A percentile compares a stretch with the other conserved stretches of the same genome.
These are phyloP conservation scores for Apophysomyces elegans DNA, from an alignment of 371 early-diverging fungal genomes.

Conservation along the genomic window DNA sequence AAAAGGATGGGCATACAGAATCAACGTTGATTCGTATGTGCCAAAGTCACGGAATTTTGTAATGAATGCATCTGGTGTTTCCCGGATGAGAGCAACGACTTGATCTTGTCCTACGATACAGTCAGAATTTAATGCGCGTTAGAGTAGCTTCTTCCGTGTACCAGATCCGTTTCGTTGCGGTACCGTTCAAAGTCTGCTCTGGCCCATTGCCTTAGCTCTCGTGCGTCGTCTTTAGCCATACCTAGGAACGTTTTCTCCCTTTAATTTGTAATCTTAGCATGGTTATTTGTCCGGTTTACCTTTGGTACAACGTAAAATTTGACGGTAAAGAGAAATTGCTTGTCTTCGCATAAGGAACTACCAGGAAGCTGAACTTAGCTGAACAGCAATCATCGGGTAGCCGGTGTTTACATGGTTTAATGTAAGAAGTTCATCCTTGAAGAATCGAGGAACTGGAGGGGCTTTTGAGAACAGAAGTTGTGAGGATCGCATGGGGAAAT, in stretches of 20 bases:
- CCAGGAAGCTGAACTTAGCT: not conserved
- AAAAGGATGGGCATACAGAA: no score
- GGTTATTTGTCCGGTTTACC: slow-evolving; percentile 16
- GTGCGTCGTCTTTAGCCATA: slow-evolving; percentile 53
- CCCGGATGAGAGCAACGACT: slow-evolving; percentile 57
- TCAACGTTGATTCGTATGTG: slow-evolving; percentile 25
- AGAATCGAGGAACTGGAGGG: slow-evolving; percentile 48
- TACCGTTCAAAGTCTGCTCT: slow-evolving; percentile 68
- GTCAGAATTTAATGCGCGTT: not conserved
- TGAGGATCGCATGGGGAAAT: slow-evolving; percentile 26
- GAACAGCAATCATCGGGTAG: not conserved
- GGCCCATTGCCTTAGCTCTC: slow-evolving; percentile 61
- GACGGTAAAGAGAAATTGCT: slow-evolving; percentile 64
- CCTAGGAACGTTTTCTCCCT: slow-evolving; percentile 17
- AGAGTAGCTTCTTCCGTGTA: slow-evolving; percentile 22
- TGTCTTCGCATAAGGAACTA: slow-evolving; percentile 62
- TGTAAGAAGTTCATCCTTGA: slow-evolving; percentile 39
- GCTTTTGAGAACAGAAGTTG: slow-evolving; percentile 29
- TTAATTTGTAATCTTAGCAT: not conserved
- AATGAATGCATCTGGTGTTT: slow-evolving; percentile 66
- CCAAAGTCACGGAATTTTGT: slow-evolving; percentile 51
- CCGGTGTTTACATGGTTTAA: slow-evolving; percentile 43
- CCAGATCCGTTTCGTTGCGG: slow-evolving; percentile 57
- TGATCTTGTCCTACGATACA: slow-evolving; percentile 54
- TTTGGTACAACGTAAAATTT: slow-evolving; percentile 62